phyloP scores from a whole-genome alignment of 2,329 filamentous ascomycete species.

The Fusarium incarnatum region DNA sequence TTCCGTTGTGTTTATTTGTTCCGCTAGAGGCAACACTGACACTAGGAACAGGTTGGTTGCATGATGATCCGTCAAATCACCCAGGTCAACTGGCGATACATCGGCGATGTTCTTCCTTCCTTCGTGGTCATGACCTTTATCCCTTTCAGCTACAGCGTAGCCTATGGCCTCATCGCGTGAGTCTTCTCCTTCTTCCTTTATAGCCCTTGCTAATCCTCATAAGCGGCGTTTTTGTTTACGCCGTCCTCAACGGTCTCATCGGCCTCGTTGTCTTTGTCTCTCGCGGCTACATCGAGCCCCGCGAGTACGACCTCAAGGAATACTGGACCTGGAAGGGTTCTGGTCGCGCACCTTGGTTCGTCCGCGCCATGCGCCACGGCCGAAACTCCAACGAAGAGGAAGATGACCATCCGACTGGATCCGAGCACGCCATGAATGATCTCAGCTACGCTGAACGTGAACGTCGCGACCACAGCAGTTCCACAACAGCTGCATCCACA shows the following conservation, averaged over 20 bases:
- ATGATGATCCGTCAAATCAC: constrained; percentile 82
- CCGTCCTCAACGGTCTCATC: constrained; percentile 62
- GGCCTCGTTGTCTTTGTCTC: constrained; percentile 59
- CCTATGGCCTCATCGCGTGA: constrained; percentile 79
- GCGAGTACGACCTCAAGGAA: constrained; percentile 66
- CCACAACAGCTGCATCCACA: constrained; percentile 33
- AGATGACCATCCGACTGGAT: constrained; percentile 22
- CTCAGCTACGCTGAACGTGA: constrained; percentile 12
- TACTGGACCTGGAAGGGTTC: constrained; percentile 66
- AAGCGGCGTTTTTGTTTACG: constrained; percentile 66
- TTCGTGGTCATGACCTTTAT: constrained; percentile 81
- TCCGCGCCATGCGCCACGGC: constrained; percentile 52
- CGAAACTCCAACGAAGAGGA: neutral
- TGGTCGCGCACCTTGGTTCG: constrained; percentile 61
- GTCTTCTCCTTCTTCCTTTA: constrained; percentile 43
- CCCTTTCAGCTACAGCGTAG: constrained; percentile 82
- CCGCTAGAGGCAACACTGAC: neutral
- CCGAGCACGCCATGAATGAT: constrained; percentile 24
- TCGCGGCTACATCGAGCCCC: constrained; percentile 58
- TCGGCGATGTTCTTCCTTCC: constrained; percentile 79
- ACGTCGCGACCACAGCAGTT: constrained; percentile 31
- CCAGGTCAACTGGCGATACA: constrained; percentile 81
- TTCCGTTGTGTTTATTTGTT: neutral
- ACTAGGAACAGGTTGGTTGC: constrained; percentile 69
- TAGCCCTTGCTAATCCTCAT: constrained; percentile 9